phyloP scores from a whole-genome alignment of 768 basidiomycete species.

The Phaeotremella skinneri region DNA sequence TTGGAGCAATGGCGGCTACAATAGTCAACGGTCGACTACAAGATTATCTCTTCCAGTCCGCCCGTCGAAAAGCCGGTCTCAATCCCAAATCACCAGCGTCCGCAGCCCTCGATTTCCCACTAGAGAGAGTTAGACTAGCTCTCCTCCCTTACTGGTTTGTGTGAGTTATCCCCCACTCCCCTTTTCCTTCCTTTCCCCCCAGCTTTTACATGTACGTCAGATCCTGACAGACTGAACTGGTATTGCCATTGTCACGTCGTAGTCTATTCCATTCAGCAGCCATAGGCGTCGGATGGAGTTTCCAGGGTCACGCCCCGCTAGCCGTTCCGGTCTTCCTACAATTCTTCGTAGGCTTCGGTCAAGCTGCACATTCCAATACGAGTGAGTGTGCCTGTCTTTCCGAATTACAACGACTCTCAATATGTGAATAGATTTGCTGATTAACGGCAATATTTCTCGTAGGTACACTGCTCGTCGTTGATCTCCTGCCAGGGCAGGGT shows the following conservation, averaged over 20 bases:
- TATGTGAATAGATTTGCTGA: background rate
- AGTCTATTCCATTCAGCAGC: conserved; percentile 20
- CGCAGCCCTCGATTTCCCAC: background rate
- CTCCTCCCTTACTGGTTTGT: background rate
- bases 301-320: conserved; percentile 23
- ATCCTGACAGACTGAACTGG: background rate
- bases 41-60: background rate
- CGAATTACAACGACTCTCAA: no score
- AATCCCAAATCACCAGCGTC: background rate
- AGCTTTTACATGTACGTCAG: conserved; percentile 16
- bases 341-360: conserved; percentile 23
- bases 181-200: background rate
- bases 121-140: conserved; percentile 1
- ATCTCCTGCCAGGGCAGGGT: conserved; percentile 43
- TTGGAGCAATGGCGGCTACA: conserved; percentile 56
- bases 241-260: background rate
- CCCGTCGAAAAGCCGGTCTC: background rate
- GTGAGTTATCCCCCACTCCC: background rate
- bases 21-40: conserved; percentile 4
- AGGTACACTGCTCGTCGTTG: conserved; percentile 20
- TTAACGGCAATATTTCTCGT: no score
- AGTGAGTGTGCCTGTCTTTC: background rate
- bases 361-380: conserved; percentile 1
- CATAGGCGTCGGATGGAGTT: conserved; percentile 39
- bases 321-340: conserved; percentile 35